Percentiles rank a stretch among this genome's conserved stretches.
phyloP scores from a whole-genome alignment of 2,329 filamentous ascomycete genomes.

The Coniella lustricola region DNA sequence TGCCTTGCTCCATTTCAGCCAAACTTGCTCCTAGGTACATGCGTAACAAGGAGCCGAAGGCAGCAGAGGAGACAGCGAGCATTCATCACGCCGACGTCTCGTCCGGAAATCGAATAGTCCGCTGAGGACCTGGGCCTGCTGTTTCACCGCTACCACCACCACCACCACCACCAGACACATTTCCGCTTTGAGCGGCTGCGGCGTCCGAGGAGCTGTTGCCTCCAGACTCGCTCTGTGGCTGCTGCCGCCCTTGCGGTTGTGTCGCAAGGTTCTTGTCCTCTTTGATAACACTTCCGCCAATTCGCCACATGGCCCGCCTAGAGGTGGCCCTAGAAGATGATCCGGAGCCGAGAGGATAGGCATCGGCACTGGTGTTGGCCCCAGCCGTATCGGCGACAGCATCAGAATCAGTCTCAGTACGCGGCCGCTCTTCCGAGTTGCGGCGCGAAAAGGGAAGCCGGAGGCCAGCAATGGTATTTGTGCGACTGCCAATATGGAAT shows the following conservation, averaged over 20 bases:
- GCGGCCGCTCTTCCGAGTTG: conserved; percentile 7
- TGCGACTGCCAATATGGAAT: conserved; percentile 26
- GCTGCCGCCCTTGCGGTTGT: too few relatives aligned
- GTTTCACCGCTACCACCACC: conserved; percentile 1
- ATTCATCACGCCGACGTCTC: too few relatives aligned
- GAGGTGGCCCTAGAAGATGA: conserved; percentile 18
- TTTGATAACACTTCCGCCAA: conserved; percentile 34
- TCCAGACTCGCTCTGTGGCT: too few relatives aligned
- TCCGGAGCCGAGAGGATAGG: conserved; percentile 8
- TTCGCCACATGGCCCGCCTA: conserved; percentile 28
- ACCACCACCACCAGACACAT: background rate
- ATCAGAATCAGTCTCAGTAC: too few relatives aligned
- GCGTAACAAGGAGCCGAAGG: too few relatives aligned
- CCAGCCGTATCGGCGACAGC: too few relatives aligned
- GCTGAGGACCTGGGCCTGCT: too few relatives aligned
- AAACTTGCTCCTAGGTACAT: too few relatives aligned
- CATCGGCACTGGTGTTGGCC: too few relatives aligned
- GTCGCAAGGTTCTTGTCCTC: background rate
- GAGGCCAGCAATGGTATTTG: conserved; percentile 21
- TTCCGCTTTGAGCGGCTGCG: background rate
- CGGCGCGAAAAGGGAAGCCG: conserved; percentile 16
- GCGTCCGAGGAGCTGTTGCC: too few relatives aligned
- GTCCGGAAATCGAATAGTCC: conserved; percentile 40
- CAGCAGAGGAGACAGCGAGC: too few relatives aligned
- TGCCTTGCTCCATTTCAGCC: too few relatives aligned